Percentiles rank a stretch among this genome's conserved stretches.
phyloP scores from a whole-genome alignment of 2,329 filamentous ascomycete species.

The Epichloe typhina region DNA sequence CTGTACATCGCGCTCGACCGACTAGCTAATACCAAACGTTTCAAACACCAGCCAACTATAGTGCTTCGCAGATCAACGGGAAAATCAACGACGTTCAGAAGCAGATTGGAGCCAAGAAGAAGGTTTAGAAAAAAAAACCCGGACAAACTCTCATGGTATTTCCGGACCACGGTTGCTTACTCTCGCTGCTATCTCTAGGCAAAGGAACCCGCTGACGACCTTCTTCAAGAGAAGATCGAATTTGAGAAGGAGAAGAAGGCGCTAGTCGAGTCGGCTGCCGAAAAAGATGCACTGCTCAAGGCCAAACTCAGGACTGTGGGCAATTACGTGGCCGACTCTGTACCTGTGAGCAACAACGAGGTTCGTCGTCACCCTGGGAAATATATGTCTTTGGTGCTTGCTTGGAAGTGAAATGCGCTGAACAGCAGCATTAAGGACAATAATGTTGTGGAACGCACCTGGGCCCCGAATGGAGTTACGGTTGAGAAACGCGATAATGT shows the following conservation, averaged over 20 bases:
- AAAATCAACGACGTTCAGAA: constrained; percentile 85
- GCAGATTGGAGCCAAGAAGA: constrained; percentile 83
- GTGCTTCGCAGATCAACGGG: constrained; percentile 64
- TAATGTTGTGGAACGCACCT: constrained; percentile 64
- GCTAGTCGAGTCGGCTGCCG: constrained; percentile 57
- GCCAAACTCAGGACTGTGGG: constrained; percentile 70
- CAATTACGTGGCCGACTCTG: constrained; percentile 64
- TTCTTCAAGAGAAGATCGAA: constrained; percentile 64
- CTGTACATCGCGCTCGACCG: background rate
- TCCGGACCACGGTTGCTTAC: background rate
- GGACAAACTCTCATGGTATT: background rate
- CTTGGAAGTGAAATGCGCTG: background rate
- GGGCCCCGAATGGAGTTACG: constrained; percentile 63
- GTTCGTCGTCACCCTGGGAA: constrained; percentile 19
- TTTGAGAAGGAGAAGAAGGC: constrained; percentile 74
- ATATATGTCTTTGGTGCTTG: background rate
- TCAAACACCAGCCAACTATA: constrained; percentile 44
- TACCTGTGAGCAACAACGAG: constrained; percentile 73
- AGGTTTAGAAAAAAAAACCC: constrained; percentile 35
- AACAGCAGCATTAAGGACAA: constrained; percentile 44
- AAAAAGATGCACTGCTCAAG: constrained; percentile 63
- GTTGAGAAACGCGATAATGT: constrained; percentile 57
- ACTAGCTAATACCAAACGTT: background rate
- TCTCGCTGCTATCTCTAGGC: constrained; percentile 31
- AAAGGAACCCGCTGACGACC: constrained; percentile 74